phyloP scores from a whole-genome alignment of 169 alveolate genomes.

The Cryptosporidium ryanae region DNA sequence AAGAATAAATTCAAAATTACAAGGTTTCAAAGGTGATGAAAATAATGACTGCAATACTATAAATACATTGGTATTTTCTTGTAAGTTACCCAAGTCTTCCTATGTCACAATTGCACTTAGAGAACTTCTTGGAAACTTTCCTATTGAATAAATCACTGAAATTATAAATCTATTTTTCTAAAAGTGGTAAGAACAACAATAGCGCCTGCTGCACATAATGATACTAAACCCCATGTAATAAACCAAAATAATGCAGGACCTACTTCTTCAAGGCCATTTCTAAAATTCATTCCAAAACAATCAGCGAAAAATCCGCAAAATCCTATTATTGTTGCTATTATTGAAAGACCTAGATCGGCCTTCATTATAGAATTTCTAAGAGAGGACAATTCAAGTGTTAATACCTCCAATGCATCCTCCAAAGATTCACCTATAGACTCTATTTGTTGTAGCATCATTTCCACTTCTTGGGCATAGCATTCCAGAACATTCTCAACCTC shows the following conservation, averaged over 20 bases:
- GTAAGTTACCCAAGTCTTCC: slow-evolving; percentile 80
- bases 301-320: slow-evolving; percentile 77
- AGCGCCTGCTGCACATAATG: slow-evolving; percentile 68
- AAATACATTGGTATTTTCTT: slow-evolving; percentile 74
- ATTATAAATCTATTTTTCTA: slow-evolving; percentile 66
- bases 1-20: background rate
- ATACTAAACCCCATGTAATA: slow-evolving; percentile 69
- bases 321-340: slow-evolving; percentile 75
- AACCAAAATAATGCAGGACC: slow-evolving; percentile 75
- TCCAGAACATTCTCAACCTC: slow-evolving; percentile 76
- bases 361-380: slow-evolving; percentile 76
- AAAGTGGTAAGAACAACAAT: slow-evolving; percentile 57
- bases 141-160: slow-evolving; percentile 16
- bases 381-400: slow-evolving; percentile 75
- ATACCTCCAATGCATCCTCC: slow-evolving; percentile 75
- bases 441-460: slow-evolving; percentile 74
- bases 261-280: slow-evolving; percentile 75
- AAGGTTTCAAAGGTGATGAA: slow-evolving; percentile 3
- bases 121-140: slow-evolving; percentile 76
- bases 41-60: background rate
- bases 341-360: slow-evolving; percentile 76
- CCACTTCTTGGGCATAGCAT: slow-evolving; percentile 77
- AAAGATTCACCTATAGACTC: slow-evolving; percentile 76
- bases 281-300: slow-evolving; percentile 77
- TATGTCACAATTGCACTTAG: slow-evolving; percentile 80